These are phyloP conservation scores for Colletotrichum graminicola DNA, from an alignment of 2,329 filamentous ascomycete genomes.

Conservation along the genomic window DNA sequence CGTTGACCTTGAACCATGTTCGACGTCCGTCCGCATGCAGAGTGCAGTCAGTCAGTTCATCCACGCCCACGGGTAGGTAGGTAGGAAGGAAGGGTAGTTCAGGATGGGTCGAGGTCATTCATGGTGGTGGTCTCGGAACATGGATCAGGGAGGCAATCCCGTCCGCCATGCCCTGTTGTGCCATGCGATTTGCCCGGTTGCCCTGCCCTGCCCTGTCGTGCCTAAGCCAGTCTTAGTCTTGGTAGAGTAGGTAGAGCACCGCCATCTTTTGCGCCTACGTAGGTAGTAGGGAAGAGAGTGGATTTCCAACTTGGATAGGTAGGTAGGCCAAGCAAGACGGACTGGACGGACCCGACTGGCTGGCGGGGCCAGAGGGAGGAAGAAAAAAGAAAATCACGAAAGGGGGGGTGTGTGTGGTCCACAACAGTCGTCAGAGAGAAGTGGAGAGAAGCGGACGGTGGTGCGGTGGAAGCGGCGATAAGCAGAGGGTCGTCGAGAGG, in stretches of 20 bases:
- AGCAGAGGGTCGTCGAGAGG: background rate
- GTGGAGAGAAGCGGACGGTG: constrained; percentile 34
- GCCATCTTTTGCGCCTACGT: background rate
- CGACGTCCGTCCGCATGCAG: background rate
- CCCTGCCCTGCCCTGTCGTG: constrained; percentile 2
- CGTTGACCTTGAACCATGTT: constrained; percentile 14
- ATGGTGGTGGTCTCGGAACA: background rate
- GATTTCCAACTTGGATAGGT: background rate
- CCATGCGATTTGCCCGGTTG: constrained; percentile 3
- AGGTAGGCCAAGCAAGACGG: constrained; percentile 15
- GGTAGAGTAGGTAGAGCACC: constrained; percentile 6
- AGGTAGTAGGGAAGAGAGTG: background rate
- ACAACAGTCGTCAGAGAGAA: constrained; percentile 39
- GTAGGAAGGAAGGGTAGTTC: too few relatives aligned
- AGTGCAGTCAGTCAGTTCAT: background rate
- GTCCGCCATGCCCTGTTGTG: background rate
- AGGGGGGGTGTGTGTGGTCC: constrained; percentile 10
- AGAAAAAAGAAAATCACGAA: constrained; percentile 37
- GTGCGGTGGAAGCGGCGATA: constrained; percentile 22
- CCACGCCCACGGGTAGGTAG: constrained; percentile 7
- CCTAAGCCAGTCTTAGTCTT: background rate
- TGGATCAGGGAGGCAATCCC: constrained; percentile 16
- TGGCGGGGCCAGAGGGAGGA: constrained; percentile 4
- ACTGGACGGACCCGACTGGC: constrained; percentile 17
- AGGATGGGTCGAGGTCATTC: background rate